phyloP scores from a whole-genome alignment of 495 filamentous ascomycete species.

The Opeltia flavorubescens region DNA sequence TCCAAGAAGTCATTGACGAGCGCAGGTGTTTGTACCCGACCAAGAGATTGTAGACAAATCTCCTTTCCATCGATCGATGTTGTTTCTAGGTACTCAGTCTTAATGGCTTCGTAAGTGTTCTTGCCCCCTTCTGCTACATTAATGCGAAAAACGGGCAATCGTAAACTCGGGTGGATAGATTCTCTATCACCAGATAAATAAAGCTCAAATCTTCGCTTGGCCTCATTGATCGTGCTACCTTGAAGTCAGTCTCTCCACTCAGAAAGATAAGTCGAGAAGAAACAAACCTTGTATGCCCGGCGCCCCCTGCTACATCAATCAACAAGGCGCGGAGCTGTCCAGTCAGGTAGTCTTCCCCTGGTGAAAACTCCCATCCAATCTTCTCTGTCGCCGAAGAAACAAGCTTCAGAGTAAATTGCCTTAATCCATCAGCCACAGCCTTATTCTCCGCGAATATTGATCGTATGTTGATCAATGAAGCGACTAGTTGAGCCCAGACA shows the following conservation, averaged over 20 bases:
- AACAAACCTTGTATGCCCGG: slow-evolving; percentile 56
- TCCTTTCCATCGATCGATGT: slow-evolving; percentile 83
- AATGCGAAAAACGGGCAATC: slow-evolving; percentile 63
- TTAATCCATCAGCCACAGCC: slow-evolving; percentile 46
- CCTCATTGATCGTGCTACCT: slow-evolving; percentile 50
- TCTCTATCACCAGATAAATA: slow-evolving; percentile 52
- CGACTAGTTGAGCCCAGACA: slow-evolving; percentile 75
- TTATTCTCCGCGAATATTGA: slow-evolving; percentile 50
- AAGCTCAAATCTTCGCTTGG: slow-evolving; percentile 57
- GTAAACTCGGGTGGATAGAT: slow-evolving; percentile 68
- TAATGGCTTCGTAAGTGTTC: slow-evolving; percentile 55
- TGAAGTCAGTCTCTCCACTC: background rate
- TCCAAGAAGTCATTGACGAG: slow-evolving; percentile 58
- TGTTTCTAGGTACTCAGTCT: slow-evolving; percentile 67
- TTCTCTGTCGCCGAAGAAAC: slow-evolving; percentile 55
- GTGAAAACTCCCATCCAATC: slow-evolving; percentile 70
- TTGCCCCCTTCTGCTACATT: slow-evolving; percentile 55
- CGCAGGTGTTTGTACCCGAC: slow-evolving; percentile 52
- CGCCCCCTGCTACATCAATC: slow-evolving; percentile 56
- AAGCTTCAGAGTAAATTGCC: slow-evolving; percentile 58
- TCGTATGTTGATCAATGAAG: slow-evolving; percentile 49
- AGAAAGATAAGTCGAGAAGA: background rate
- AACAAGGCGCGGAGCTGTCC: slow-evolving; percentile 69
- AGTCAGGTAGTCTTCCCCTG: slow-evolving; percentile 67
- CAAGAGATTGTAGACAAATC: slow-evolving; percentile 62